Conservation (phyloP, 371 early-diverging fungal genomes). For the Mucor lusitanicus region DNA sequence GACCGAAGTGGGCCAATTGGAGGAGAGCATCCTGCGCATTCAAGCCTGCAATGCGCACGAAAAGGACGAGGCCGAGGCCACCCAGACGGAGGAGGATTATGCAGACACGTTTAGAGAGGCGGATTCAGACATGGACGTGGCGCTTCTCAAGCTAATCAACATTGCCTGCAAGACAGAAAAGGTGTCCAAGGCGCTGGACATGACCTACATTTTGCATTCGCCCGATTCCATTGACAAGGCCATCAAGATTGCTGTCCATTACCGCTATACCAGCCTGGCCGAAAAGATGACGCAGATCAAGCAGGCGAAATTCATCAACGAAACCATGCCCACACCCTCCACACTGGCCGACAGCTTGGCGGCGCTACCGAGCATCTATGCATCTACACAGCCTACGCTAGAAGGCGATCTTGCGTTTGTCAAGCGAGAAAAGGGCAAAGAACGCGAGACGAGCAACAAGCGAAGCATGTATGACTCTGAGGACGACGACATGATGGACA, state of each 20-base stretch:
- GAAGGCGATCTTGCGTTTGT: constrained; percentile 10
- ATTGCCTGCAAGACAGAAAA: constrained; percentile 74
- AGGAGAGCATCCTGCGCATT: constrained; percentile 58
- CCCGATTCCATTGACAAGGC: constrained; percentile 76
- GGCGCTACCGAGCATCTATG: constrained; percentile 4
- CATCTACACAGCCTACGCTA: constrained; percentile 2
- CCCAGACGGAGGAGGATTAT: constrained; percentile 37
- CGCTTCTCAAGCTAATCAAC: constrained; percentile 73
- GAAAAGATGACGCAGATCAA: constrained; percentile 78
- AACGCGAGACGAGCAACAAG: neutral
- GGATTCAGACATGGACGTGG: constrained; percentile 78
- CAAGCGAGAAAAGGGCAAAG: neutral
- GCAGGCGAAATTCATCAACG: constrained; percentile 45
- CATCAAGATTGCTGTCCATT: constrained; percentile 74
- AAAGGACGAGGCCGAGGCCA: constrained; percentile 54
- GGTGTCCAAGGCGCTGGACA: constrained; percentile 74
- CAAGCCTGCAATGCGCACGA: constrained; percentile 51
- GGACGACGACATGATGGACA: constrained; percentile 4
- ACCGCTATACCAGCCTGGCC: constrained; percentile 67
- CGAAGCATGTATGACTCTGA: neutral
- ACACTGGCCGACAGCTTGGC: constrained; percentile 9
- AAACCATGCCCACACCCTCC: neutral
- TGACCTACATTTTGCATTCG: constrained; percentile 61
- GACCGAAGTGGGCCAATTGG: constrained; percentile 53
- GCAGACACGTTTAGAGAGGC: constrained; percentile 42